A percentile compares a stretch with the other conserved stretches of the same genome.
Evolutionary conservation across 2,329 filamentous ascomycete species (phyloP).

Genomic region (Xylariomycetidae sp.): DNA sequence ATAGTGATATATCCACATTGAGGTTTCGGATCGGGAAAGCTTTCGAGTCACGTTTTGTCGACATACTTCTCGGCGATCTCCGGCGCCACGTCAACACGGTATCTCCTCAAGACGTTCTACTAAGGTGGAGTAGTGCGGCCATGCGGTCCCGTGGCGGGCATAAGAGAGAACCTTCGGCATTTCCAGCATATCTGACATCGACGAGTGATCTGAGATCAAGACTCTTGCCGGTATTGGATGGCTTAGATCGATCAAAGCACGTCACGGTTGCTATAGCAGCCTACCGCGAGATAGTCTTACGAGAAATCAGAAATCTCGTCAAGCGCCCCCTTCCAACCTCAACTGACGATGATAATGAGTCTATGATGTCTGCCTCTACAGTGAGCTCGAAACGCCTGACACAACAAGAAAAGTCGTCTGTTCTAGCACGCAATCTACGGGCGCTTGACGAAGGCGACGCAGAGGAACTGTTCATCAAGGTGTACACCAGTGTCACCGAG

Average conservation of each 20-base stretch:
- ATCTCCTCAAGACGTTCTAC: constrained; percentile 67
- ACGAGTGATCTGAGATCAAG: constrained; percentile 66
- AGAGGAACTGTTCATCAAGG: constrained; percentile 73
- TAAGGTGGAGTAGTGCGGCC: constrained; percentile 78
- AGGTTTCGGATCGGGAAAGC: constrained; percentile 79
- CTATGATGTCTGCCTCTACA: constrained; percentile 81
- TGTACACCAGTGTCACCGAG: constrained; percentile 86
- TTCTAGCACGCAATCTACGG: constrained; percentile 81
- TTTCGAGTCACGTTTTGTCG: constrained; percentile 77
- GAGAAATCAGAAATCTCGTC: constrained; percentile 83
- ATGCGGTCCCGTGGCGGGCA: constrained; percentile 66
- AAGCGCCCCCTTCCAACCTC: constrained; percentile 84
- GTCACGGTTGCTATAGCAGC: constrained; percentile 75
- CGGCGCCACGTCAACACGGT: constrained; percentile 74
- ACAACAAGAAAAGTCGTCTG: constrained; percentile 85
- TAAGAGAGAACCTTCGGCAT: constrained; percentile 60
- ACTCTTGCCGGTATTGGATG: constrained; percentile 66
- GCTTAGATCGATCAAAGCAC: constrained; percentile 76
- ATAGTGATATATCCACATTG: constrained; percentile 69
- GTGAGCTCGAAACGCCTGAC: constrained; percentile 62
- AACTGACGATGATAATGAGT: constrained; percentile 89
- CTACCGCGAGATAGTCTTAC: constrained; percentile 78
- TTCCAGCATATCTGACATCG: constrained; percentile 74
- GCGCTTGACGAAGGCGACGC: constrained; percentile 79
- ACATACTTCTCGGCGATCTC: constrained; percentile 73